Evolutionary conservation across 805 yeast genomes (phyloP), one percentile per base, ranked within the genome.

Genomic region (Saturnispora dispora): DNA sequence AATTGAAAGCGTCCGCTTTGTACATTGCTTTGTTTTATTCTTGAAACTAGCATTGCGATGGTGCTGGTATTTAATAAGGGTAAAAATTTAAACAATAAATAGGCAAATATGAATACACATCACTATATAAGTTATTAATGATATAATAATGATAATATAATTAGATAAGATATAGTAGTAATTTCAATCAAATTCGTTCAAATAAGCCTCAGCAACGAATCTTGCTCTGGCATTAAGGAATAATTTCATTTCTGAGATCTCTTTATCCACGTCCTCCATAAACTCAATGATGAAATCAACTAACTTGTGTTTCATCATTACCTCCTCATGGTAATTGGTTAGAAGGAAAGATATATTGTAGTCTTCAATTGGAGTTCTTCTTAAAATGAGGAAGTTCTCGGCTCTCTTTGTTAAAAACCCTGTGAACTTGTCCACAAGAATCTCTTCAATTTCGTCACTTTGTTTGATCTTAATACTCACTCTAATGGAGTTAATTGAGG

Each of bases 201-300:
- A 75, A 68, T 89, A 91, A 7, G 96, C 91, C 69, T 93, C 99
- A 27, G 99, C 99, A 46, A 89, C 95, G 55, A 88, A 91, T 74
- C 99, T 85, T 13, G 99, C 99, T 65, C 99, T 81, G 13, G 99
- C 96, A 64, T 93, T 93, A 66, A 93, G 78, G 68, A 91, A 93
- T 67, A 93, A 77, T 71, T 93, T 93, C 95, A 93, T 93, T 67
- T 93, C 99, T 69, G 96, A 88, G 63, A 93, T 93, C 69, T 93
- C 99, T 72, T 89, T 91, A 69, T 93, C 99, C 18, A 93, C 99
- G 63, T 90, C 99, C 69, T 93, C 98, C 98, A 93, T 90, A 68
- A 93, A 93, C 71, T 93, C 98, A 59, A 93, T 88, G 59, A 93
- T 90, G 68, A 93, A 93, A 68, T 93, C 99, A 43, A 93, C 96